Evolutionary conservation across 73 alveolate genomes (phyloP), one percentile per base, ranked within the genome.

Genomic region (Vitrella brassicaformis): DNA sequence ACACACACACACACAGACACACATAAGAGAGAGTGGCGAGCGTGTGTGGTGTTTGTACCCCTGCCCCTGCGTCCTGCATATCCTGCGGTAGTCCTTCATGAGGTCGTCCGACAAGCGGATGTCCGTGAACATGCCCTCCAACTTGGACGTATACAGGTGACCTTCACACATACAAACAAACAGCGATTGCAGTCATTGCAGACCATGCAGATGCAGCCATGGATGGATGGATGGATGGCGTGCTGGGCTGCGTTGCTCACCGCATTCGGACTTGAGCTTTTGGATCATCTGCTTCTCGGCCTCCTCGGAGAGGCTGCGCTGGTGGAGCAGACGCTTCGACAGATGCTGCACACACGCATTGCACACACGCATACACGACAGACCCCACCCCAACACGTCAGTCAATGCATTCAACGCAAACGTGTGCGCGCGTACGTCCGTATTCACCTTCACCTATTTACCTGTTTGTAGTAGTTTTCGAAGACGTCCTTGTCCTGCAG

Each of bases 51-150:
- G n/a, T n/a, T n/a, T n/a, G n/a, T n/a, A n/a, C n/a, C n/a, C n/a
- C n/a, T n/a, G n/a, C n/a, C n/a, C n/a, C n/a, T n/a, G n/a, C n/a
- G n/a, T n/a, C n/a, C n/a, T n/a, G n/a, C n/a, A n/a, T n/a, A n/a
- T n/a, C n/a, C n/a, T n/a, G n/a, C n/a, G n/a, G n/a, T n/a, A 88
- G 74, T 88, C 90, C 30, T 65, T 30, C 85, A 76, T 81, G 47
- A 79, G 67, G 45, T 81, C 90, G 67, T 81, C 88, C 14, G 90
- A 80, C 69, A 78, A 56, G 79, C 71, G 80, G 81, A 88, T 85
- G 81, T 88, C 94, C 78, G 85, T 87, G 84, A 88, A 79, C 94
- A 88, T 88, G 0, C 86, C 90, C 73, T 88, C 94, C 74, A 88
- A 66, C 82, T 88, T 88, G 72, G 80, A 78, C 30, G 94, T 88